phyloP scores from a whole-genome alignment of 1,284 basidiomycete species.

The Porogramme epimiltina region DNA sequence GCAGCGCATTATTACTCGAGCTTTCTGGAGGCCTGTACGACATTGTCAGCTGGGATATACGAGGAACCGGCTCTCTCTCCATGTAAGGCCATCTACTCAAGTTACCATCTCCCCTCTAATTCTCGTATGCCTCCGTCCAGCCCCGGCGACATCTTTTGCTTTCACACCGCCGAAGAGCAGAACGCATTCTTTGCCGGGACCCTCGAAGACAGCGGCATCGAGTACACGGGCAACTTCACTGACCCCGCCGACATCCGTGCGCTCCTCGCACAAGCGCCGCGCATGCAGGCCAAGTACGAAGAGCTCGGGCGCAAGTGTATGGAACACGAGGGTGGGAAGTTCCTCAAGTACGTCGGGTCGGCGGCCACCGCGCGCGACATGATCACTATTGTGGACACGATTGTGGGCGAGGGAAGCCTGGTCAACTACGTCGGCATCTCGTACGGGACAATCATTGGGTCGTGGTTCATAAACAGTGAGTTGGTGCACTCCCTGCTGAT shows the following conservation, averaged over 20 bases:
- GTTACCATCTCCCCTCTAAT: too few species aligned
- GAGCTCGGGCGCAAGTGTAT: constrained; percentile 11
- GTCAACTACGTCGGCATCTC: constrained; percentile 18
- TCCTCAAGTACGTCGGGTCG: constrained; percentile 18
- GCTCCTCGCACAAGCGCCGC: constrained; percentile 3
- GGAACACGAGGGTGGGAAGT: constrained; percentile 1
- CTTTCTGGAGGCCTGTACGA: constrained; percentile 11
- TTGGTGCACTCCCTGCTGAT: background rate
- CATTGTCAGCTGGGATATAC: constrained; percentile 16
- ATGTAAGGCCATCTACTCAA: constrained; percentile 2
- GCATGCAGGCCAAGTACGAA: constrained; percentile 15
- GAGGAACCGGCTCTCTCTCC: constrained; percentile 13
- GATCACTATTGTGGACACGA: constrained; percentile 18
- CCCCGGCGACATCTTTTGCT: constrained; percentile 15
- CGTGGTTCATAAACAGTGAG: constrained; percentile 22
- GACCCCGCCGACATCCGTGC: constrained; percentile 3
- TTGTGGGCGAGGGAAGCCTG: constrained; percentile 13
- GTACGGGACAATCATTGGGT: constrained; percentile 17
- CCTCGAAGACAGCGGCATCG: constrained; percentile 11
- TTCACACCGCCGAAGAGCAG: constrained; percentile 6
- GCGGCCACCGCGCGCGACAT: constrained; percentile 21
- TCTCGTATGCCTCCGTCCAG: background rate
- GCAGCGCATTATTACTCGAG: background rate
- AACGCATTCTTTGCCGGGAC: constrained; percentile 12
- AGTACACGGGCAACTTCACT: constrained; percentile 12